Evolutionary conservation across 2,329 filamentous ascomycete genomes (phyloP).

Genomic region (Zymoseptoria brevis): DNA sequence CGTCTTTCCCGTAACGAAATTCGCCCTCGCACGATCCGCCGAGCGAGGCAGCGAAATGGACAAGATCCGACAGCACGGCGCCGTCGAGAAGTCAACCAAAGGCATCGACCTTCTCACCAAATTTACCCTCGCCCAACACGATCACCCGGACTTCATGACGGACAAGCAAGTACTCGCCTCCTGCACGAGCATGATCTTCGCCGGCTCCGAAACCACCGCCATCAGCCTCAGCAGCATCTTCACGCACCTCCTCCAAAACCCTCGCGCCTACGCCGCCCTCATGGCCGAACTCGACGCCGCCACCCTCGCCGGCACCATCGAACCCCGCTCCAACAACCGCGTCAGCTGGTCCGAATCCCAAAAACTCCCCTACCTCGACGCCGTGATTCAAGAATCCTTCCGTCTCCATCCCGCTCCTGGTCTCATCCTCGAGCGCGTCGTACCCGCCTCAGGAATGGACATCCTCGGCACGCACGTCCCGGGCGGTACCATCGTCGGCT

Average conservation of each 20-base stretch:
- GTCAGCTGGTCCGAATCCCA: constrained; percentile 65
- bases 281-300: constrained; percentile 56
- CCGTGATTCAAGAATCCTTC: constrained; percentile 70
- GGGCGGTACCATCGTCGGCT: constrained; percentile 66
- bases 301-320: constrained; percentile 42
- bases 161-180: constrained; percentile 62
- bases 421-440: constrained; percentile 64
- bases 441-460: constrained; percentile 55
- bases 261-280: constrained; percentile 47
- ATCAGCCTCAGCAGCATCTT: constrained; percentile 65
- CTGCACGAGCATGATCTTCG: constrained; percentile 63
- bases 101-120: constrained; percentile 60
- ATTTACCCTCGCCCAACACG: constrained; percentile 60
- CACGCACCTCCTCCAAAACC: constrained; percentile 63
- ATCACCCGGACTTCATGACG: constrained; percentile 63
- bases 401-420: constrained; percentile 67
- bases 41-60: constrained; percentile 52
- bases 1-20: constrained; percentile 65
- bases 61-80: constrained; percentile 39
- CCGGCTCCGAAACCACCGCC: constrained; percentile 66
- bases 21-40: constrained; percentile 59
- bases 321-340: constrained; percentile 42
- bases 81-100: constrained; percentile 30
- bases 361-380: constrained; percentile 66
- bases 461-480: constrained; percentile 56